Evolutionary conservation across 306 rosid genomes (phyloP).

Genomic region (Prunus davidiana): DNA sequence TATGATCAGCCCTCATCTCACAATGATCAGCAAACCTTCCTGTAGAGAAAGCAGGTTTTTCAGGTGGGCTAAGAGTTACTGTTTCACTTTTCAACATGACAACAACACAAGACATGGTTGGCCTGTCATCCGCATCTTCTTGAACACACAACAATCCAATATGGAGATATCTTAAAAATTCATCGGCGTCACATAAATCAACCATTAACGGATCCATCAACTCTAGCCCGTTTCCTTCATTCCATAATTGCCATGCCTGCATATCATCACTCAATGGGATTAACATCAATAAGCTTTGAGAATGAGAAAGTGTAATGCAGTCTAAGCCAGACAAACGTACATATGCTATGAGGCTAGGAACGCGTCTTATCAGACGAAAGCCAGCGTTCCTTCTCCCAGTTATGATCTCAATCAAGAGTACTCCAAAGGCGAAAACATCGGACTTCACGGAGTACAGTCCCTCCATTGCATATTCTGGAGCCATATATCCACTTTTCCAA

Average conservation of each 20-base stretch:
- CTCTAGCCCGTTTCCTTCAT: conserved; percentile 22
- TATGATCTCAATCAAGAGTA: conserved; percentile 44
- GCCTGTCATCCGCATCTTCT: conserved; percentile 25
- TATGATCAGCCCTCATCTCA: not conserved
- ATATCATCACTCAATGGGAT: not conserved
- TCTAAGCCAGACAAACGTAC: not conserved
- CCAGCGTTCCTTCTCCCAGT: conserved; percentile 29
- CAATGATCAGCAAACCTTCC: not conserved
- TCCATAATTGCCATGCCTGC: conserved; percentile 60
- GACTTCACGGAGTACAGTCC: conserved; percentile 41
- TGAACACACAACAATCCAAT: conserved; percentile 34
- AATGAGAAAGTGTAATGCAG: not conserved
- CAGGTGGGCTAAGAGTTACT: conserved; percentile 7
- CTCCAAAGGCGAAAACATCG: conserved; percentile 50
- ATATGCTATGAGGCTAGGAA: conserved; percentile 2
- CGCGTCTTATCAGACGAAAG: not conserved
- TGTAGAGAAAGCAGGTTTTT: conserved; percentile 1
- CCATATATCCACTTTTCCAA: conserved; percentile 48
- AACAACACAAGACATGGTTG: conserved; percentile 25
- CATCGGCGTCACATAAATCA: conserved; percentile 6
- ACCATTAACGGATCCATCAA: conserved; percentile 17
- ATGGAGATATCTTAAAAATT: conserved; percentile 15
- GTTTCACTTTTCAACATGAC: conserved; percentile 20
- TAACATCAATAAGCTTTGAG: not conserved
- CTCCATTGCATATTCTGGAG: conserved; percentile 43